Percentiles rank a stretch among this genome's conserved stretches.
Conservation (phyloP, 208 protist genomes). For the Acanthamoeba royreba region DNA sequence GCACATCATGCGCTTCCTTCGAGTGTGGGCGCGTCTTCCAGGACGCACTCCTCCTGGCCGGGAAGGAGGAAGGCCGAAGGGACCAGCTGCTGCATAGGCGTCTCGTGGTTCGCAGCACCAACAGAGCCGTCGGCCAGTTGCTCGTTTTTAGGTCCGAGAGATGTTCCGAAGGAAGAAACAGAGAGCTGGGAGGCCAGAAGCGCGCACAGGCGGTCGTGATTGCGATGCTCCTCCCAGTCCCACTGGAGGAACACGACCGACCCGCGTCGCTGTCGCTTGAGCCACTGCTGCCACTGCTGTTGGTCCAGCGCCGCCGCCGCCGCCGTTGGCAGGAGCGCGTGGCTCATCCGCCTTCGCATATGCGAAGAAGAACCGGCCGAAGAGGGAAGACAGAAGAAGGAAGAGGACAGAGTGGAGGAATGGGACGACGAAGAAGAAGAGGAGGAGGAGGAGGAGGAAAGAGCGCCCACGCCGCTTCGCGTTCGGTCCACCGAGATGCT, state of each 20-base stretch:
- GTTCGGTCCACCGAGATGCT: background rate
- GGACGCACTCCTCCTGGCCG: background rate
- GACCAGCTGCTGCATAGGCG: too few species aligned
- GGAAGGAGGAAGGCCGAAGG: too few species aligned
- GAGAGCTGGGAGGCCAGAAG: background rate
- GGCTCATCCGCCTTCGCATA: background rate
- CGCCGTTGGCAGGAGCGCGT: background rate
- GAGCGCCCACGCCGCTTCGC: too few species aligned
- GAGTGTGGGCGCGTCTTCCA: background rate
- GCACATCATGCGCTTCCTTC: background rate
- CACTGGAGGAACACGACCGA: background rate
- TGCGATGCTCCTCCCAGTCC: constrained; percentile 3
- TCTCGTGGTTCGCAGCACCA: too few species aligned
- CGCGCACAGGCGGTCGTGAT: background rate
- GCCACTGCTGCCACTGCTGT: too few species aligned
- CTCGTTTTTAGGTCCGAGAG: too few species aligned
- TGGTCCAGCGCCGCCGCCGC: background rate
- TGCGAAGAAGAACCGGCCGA: too few species aligned
- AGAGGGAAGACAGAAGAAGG: background rate
- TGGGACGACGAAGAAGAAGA: background rate
- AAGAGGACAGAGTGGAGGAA: background rate
- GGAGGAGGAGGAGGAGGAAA: too few species aligned
- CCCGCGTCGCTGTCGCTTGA: background rate
- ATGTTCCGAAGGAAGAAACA: too few species aligned
- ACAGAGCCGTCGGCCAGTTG: too few species aligned